Percentiles rank a stretch among this genome's conserved stretches.
phyloP scores from a whole-genome alignment of 148 eudicot species.

The Vaccinium vitisidaea region DNA sequence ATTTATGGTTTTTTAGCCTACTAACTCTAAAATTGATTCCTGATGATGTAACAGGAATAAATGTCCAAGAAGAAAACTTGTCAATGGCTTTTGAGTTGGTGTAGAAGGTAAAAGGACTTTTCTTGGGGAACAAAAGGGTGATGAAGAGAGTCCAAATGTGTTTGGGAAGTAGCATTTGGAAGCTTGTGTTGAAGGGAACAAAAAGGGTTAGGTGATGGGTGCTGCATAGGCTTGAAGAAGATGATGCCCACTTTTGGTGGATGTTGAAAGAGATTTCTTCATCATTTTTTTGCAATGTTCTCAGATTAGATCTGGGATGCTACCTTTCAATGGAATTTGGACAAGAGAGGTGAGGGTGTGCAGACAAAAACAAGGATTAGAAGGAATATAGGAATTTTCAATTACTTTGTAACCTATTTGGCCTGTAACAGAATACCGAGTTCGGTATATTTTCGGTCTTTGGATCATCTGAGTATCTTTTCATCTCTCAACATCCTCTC shows the following conservation, averaged over 20 bases:
- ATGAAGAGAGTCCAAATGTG: not conserved
- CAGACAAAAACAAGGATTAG: constrained; percentile 9
- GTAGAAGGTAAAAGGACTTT: constrained; percentile 13
- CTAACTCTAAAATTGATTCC: constrained; percentile 3
- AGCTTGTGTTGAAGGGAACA: constrained; percentile 19
- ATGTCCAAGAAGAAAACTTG: constrained; percentile 23
- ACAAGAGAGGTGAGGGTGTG: constrained; percentile 5
- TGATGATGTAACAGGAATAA: not conserved
- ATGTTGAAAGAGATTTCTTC: not conserved
- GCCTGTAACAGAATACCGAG: not conserved
- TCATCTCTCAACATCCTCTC: not conserved
- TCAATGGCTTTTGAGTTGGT: constrained; percentile 5
- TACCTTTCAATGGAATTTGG: not conserved
- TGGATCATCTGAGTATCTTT: not conserved
- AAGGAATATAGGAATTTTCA: not conserved
- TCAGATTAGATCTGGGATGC: not conserved
- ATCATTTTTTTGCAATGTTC: not conserved
- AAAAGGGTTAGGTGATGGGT: constrained; percentile 5
- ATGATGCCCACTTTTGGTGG: constrained; percentile 9
- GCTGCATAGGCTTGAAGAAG: not conserved
- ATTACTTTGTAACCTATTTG: not conserved
- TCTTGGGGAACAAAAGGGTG: constrained; percentile 7
- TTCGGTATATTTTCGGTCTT: not conserved
- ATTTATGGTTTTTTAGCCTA: not conserved
- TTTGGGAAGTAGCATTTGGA: constrained; percentile 21